These are phyloP conservation scores for Septoria petroselini DNA, from an alignment of 2,329 filamentous ascomycete species.

Conservation along the genomic window DNA sequence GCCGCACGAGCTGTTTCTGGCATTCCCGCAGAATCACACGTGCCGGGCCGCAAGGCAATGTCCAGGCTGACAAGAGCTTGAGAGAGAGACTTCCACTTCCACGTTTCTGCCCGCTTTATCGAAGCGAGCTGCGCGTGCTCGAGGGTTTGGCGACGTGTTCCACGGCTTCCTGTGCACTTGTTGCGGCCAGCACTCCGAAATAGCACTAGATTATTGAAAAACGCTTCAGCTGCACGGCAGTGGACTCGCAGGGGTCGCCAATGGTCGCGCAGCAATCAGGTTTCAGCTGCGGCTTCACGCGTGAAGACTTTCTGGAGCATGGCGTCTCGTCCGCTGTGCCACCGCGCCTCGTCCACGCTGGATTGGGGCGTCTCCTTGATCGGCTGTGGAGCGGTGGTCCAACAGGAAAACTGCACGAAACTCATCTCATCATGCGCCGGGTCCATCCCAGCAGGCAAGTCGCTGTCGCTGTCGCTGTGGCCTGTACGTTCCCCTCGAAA, in stretches of 20 bases:
- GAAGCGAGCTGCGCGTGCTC: slow-evolving; percentile 6
- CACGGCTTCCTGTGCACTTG: slow-evolving; percentile 2
- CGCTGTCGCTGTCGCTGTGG: background rate
- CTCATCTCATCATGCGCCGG: background rate
- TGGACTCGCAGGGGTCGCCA: background rate
- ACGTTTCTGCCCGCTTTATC: background rate
- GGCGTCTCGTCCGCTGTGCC: background rate
- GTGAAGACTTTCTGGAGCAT: background rate
- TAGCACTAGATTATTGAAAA: slow-evolving; percentile 2
- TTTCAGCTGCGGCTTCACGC: background rate
- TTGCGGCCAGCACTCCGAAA: slow-evolving; percentile 2
- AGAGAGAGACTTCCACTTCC: slow-evolving; percentile 2
- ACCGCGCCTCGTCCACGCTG: background rate
- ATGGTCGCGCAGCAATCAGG: background rate
- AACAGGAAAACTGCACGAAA: background rate
- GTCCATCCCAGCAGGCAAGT: background rate
- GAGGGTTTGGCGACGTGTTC: slow-evolving; percentile 1
- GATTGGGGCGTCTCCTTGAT: background rate
- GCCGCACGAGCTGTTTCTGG: background rate
- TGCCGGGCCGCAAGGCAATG: slow-evolving; percentile 5
- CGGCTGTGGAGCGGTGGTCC: background rate
- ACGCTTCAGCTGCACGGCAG: background rate
- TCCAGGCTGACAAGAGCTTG: slow-evolving; percentile 7
- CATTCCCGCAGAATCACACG: background rate
- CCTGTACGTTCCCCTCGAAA: background rate